A percentile compares a stretch with the other conserved stretches of the same genome.
Conservation (phyloP, 2,329 filamentous ascomycete species). For the Calcarisporium arbuscula region DNA sequence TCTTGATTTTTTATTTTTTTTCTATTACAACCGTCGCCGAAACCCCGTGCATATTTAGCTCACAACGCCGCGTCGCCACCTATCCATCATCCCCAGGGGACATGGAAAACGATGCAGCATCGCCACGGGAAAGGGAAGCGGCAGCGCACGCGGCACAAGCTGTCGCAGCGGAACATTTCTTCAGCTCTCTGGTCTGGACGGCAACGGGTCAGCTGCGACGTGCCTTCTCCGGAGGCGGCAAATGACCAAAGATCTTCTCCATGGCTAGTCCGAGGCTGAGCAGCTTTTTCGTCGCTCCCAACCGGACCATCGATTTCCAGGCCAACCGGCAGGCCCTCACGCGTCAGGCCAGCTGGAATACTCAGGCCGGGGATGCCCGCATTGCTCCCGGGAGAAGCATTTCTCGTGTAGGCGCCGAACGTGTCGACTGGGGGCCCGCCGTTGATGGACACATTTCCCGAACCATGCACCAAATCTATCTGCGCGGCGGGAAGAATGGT, state of each 20-base stretch:
- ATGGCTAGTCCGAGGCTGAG: slow-evolving; percentile 10
- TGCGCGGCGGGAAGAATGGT: slow-evolving; percentile 12
- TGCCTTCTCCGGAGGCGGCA: slow-evolving; percentile 7
- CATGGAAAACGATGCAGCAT: too few species aligned
- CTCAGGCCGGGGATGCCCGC: slow-evolving; percentile 12
- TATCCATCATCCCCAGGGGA: too few species aligned
- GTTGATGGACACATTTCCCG: slow-evolving; percentile 12
- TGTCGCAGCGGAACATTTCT: too few species aligned
- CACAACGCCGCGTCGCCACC: too few species aligned
- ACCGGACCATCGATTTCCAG: slow-evolving; percentile 12
- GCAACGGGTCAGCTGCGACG: too few species aligned
- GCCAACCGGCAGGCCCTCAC: slow-evolving; percentile 8
- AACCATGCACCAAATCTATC: slow-evolving; percentile 8
- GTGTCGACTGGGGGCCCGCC: slow-evolving; percentile 9
- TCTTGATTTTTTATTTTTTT: too few species aligned
- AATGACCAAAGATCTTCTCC: slow-evolving; percentile 8
- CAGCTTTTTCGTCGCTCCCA: slow-evolving; percentile 9
- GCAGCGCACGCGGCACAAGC: too few species aligned
- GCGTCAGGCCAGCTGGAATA: slow-evolving; percentile 10
- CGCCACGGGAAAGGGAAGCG: too few species aligned
- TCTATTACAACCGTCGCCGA: too few species aligned
- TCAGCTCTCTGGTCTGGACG: too few species aligned
- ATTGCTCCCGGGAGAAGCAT: slow-evolving; percentile 10
- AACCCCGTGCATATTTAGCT: too few species aligned
- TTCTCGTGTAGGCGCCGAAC: slow-evolving; percentile 8